phyloP scores from a whole-genome alignment of 495 filamentous ascomycete species.

The Barbatosphaeria neglecta region DNA sequence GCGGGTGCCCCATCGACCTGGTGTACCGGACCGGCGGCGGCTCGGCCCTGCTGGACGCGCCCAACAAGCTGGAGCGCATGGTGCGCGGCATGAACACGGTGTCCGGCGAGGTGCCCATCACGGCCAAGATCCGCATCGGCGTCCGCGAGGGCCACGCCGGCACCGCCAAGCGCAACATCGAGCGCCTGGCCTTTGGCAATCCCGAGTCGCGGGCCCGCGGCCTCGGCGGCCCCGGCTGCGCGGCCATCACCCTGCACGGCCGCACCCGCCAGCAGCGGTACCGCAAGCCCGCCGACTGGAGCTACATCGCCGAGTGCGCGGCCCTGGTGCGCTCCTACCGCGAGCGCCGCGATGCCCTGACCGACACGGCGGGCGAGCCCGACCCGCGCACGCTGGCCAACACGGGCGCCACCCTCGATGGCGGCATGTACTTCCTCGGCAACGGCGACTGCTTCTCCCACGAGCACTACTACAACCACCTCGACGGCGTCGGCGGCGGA shows the following conservation, averaged over 20 bases:
- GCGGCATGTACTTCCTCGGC: slow-evolving; percentile 75
- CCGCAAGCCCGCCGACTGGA: slow-evolving; percentile 79
- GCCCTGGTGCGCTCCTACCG: slow-evolving; percentile 72
- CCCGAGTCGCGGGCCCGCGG: slow-evolving; percentile 45
- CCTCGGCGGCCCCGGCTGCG: slow-evolving; percentile 63
- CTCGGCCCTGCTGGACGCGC: slow-evolving; percentile 83
- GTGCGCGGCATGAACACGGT: slow-evolving; percentile 90
- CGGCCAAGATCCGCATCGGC: slow-evolving; percentile 88
- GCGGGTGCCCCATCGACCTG: slow-evolving; percentile 91
- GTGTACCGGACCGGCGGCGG: slow-evolving; percentile 79
- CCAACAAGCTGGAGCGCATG: slow-evolving; percentile 78
- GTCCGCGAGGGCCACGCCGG: slow-evolving; percentile 60
- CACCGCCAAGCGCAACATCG: slow-evolving; percentile 66
- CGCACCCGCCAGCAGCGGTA: slow-evolving; percentile 90
- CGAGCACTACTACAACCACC: slow-evolving; percentile 68
- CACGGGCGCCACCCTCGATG: slow-evolving; percentile 37
- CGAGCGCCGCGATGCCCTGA: slow-evolving; percentile 43
- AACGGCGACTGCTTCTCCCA: slow-evolving; percentile 96
- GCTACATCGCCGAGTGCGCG: slow-evolving; percentile 81
- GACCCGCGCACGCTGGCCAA: slow-evolving; percentile 53
- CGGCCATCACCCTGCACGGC: slow-evolving; percentile 89
- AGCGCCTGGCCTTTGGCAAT: slow-evolving; percentile 71
- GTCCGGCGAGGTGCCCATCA: slow-evolving; percentile 76
- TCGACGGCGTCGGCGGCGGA: slow-evolving; percentile 68
- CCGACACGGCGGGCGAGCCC: slow-evolving; percentile 66